These are phyloP conservation scores for Cryptococcus sp. DNA, from an alignment of 1,284 basidiomycete species.

Conservation along the genomic window DNA sequence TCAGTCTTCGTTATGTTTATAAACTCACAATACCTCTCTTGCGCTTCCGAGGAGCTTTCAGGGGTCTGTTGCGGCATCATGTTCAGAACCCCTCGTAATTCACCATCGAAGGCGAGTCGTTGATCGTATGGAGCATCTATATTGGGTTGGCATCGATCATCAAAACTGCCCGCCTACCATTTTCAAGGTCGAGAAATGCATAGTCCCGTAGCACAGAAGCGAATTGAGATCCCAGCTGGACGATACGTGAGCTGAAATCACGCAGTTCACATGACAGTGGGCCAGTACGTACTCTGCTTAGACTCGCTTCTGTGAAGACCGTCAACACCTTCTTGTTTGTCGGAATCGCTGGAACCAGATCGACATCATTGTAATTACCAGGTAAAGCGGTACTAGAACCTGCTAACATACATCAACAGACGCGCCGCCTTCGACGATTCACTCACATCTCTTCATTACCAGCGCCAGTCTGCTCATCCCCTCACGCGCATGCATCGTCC, in stretches of 20 bases:
- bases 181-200: too few species aligned
- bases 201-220: too few species aligned
- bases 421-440: not conserved
- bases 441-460: not conserved
- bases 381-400: not conserved
- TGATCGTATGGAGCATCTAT: too few species aligned
- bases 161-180: too few species aligned
- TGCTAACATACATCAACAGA: not conserved
- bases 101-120: too few species aligned
- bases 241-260: constrained; percentile 2
- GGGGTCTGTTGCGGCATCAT: too few species aligned
- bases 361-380: constrained; percentile 6
- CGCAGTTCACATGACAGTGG: not conserved
- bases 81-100: too few species aligned
- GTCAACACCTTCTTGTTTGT: not conserved
- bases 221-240: too few species aligned
- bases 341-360: not conserved
- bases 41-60: too few species aligned
- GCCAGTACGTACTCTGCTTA: constrained; percentile 10
- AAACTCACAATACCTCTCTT: not conserved
- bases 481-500: constrained; percentile 17
- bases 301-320: constrained; percentile 17
- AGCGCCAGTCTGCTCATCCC: constrained; percentile 20
- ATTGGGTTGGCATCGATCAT: too few species aligned
- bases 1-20: not conserved